Base-by-base conservation (phyloP, 164 flowering plant species). In the Houttuynia cordata region DNA sequence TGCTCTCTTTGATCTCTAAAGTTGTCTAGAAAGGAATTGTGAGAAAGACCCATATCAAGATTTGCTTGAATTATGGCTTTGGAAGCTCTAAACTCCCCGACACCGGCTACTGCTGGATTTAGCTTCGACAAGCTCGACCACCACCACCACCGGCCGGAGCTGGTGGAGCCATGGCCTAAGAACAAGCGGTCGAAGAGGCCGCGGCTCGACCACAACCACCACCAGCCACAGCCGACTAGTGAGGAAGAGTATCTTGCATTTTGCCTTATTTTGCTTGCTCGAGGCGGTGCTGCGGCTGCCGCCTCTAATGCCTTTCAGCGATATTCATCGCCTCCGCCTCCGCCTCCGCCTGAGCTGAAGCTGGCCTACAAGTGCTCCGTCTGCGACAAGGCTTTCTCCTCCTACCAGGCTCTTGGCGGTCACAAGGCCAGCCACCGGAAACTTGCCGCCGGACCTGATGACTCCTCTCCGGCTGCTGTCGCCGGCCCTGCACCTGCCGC, bases 371-470 rank as follows among this genome's bases (percentile, higher is more conserved):
- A 67, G 75, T 91, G 97, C 64, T 57, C 67, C 47, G 85, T 87
- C 24, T 90, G 97, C 69, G 50, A 68, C 73, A 87, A 80, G 62
- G 73, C 83, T 14, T 90, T 90, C 66, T 51, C 81, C 10, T 82
- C 95, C 4, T 83, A 87, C 69, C 97, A 90, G 62, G 97, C 97
- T 0, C 76, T 90, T 0, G 97, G 97, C 4, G 97, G 97, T 9
- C 96, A 89, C 71, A 89, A 83, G 60, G 91, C 96, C 52, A 89
- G 96, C 57, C 96, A 89, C 80, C 81, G 91, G 42, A 86, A 83
- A 39, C 70, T 58, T 20, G 25, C 70, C 34, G 30, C 56, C 19
- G 37, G 37, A 6, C 37, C 37, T 6, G 54, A 68, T 22, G 42
- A 58, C 25, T 65, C 64, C 7, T 60, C 61, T 23, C 66, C 64